A percentile compares a stretch with the other conserved stretches of the same genome.
Evolutionary conservation across 2,329 filamentous ascomycete species (phyloP).

Genomic region (Leptographium lundbergii): DNA sequence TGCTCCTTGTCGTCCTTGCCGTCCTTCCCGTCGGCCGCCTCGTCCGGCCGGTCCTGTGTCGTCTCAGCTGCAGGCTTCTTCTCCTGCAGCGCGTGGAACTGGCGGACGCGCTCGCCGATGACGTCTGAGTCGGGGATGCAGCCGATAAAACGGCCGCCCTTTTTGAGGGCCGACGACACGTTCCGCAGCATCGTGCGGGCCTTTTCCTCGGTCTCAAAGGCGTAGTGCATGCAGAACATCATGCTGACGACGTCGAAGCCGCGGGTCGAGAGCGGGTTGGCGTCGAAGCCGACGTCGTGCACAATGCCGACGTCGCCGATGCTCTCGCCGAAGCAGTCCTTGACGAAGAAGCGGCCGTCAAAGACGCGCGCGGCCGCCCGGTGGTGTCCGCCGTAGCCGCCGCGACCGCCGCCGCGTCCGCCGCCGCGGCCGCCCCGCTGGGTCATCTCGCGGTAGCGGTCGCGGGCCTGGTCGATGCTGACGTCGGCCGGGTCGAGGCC

Average conservation of each 20-base stretch:
- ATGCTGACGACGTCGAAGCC: constrained; percentile 95
- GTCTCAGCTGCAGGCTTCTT: constrained; percentile 23
- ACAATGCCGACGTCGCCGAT: constrained; percentile 74
- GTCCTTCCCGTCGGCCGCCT: constrained; percentile 26
- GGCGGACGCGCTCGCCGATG: constrained; percentile 64
- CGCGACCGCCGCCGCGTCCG: constrained; percentile 33
- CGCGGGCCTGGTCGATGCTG: constrained; percentile 79
- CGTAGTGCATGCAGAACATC: constrained; percentile 99
- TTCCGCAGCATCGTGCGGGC: constrained; percentile 88
- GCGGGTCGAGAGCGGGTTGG: constrained; percentile 56
- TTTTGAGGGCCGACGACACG: constrained; percentile 79
- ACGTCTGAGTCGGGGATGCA: constrained; percentile 96
- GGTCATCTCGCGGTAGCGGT: constrained; percentile 66
- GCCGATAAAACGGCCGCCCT: constrained; percentile 87
- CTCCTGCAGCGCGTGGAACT: constrained; percentile 47
- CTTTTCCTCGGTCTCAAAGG: constrained; percentile 85
- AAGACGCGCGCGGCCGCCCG: constrained; percentile 49
- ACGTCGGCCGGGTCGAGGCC: constrained; percentile 88
- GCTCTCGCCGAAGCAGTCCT: constrained; percentile 83
- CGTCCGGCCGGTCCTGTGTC: constrained; percentile 23
- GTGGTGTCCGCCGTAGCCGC: constrained; percentile 16
- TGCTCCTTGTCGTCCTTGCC: constrained; percentile 39
- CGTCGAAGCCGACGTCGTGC: constrained; percentile 76
- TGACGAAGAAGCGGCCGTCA: constrained; percentile 75
- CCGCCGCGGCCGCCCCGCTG: constrained; percentile 37